A percentile compares a stretch with the other conserved stretches of the same genome.
These are phyloP conservation scores for Mycena galopus DNA, from an alignment of 768 basidiomycete species.

Conservation along the genomic window DNA sequence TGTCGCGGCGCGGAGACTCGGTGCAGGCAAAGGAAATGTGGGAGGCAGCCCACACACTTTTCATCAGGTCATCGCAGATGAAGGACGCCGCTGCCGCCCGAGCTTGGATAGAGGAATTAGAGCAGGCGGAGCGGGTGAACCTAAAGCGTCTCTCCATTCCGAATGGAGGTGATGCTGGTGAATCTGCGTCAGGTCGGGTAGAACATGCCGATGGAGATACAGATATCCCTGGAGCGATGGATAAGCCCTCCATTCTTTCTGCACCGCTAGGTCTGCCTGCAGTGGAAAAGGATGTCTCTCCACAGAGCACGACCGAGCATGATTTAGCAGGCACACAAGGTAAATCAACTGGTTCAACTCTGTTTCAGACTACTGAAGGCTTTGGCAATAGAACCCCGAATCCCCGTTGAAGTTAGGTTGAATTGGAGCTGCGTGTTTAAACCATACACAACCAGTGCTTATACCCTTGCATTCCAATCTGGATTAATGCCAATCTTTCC, in stretches of 20 bases:
- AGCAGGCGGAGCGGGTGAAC: background rate
- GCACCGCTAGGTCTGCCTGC: background rate
- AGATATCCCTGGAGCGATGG: background rate
- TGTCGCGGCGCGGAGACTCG: slow-evolving; percentile 6
- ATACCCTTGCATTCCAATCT: no score
- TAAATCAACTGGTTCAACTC: background rate
- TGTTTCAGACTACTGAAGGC: background rate
- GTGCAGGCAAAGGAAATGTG: slow-evolving; percentile 10
- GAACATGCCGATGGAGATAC: slow-evolving; percentile 1
- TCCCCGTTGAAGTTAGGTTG: no score
- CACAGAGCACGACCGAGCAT: background rate
- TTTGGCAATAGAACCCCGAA: no score
- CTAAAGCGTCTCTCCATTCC: background rate
- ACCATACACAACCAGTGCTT: no score
- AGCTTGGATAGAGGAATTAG: background rate
- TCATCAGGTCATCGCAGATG: background rate
- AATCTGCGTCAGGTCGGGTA: background rate
- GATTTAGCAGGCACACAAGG: background rate
- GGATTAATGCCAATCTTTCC: no score
- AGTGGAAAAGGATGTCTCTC: background rate
- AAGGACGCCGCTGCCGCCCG: slow-evolving; percentile 5
- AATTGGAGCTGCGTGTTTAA: no score
- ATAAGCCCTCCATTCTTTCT: background rate
- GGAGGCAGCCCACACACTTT: slow-evolving; percentile 5
- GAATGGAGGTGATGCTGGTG: background rate